These are phyloP conservation scores for Misopates orontium DNA, from an alignment of 257 asterid species.

Conservation along the genomic window DNA sequence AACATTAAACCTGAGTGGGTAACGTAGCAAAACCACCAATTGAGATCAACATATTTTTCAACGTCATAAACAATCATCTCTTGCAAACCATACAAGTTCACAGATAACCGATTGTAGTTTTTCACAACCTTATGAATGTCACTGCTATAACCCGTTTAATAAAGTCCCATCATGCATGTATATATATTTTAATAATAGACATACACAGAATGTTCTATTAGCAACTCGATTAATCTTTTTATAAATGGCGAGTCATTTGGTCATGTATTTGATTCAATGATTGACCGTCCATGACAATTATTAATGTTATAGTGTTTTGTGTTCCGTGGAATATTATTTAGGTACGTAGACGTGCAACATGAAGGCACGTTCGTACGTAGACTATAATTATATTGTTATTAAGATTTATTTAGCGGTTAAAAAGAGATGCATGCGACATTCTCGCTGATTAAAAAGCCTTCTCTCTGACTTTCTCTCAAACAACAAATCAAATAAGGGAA, in stretches of 20 bases:
- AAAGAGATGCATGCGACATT: constrained; percentile 30
- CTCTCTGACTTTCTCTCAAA: background rate
- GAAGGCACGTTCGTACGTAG: constrained; percentile 40
- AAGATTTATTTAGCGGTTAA: constrained; percentile 32
- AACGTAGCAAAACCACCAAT: too few species aligned
- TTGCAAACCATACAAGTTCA: too few species aligned
- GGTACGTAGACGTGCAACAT: constrained; percentile 38
- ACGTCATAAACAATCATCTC: too few species aligned
- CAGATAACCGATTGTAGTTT: too few species aligned
- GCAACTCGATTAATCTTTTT: too few species aligned
- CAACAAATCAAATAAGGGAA: constrained; percentile 4
- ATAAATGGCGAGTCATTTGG: background rate
- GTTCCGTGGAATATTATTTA: background rate
- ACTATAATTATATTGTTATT: background rate
- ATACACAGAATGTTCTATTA: too few species aligned
- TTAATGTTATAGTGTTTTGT: background rate
- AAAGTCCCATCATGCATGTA: too few species aligned
- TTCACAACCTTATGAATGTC: too few species aligned
- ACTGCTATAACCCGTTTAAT: too few species aligned
- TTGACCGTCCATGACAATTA: background rate
- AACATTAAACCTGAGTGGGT: too few species aligned
- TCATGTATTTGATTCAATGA: background rate
- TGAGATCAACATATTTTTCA: too few species aligned
- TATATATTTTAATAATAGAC: too few species aligned
- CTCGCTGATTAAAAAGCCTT: constrained; percentile 31